phyloP scores from a whole-genome alignment of 768 basidiomycete genomes.

The Tulasnella calospora region DNA sequence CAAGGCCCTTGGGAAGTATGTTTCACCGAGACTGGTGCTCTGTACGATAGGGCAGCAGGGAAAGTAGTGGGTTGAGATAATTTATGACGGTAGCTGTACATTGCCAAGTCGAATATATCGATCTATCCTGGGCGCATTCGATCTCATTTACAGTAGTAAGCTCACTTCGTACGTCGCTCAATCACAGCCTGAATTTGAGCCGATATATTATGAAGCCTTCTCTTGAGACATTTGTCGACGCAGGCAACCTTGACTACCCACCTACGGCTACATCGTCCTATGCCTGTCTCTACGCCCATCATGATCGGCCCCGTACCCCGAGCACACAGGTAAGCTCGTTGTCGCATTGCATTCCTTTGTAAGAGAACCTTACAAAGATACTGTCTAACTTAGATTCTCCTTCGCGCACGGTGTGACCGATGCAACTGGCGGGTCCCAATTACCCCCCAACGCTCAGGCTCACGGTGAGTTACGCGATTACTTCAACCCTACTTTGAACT shows the following conservation, averaged over 20 bases:
- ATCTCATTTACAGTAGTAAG: too few relatives aligned
- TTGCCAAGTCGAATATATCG: neutral
- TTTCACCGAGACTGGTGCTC: neutral
- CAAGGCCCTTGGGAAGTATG: slow-evolving; percentile 21
- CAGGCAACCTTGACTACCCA: too few relatives aligned
- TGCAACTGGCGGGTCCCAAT: neutral
- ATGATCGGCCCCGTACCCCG: too few relatives aligned
- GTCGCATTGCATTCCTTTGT: neutral
- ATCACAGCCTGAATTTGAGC: too few relatives aligned
- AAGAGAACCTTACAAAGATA: neutral
- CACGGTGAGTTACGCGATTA: neutral
- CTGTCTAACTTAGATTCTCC: neutral
- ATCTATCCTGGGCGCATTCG: neutral
- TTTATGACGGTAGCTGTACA: neutral
- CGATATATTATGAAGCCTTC: too few relatives aligned
- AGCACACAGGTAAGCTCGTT: neutral
- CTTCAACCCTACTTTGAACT: too few relatives aligned
- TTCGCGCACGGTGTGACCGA: neutral
- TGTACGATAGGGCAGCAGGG: neutral
- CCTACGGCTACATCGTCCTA: too few relatives aligned
- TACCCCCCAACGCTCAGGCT: neutral
- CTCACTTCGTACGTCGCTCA: too few relatives aligned
- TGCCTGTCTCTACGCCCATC: too few relatives aligned
- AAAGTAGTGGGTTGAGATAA: neutral
- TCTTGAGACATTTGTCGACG: too few relatives aligned